Base-by-base conservation (phyloP, 192 early-diverging fungal genomes). In the Obelidium mucronatum region DNA sequence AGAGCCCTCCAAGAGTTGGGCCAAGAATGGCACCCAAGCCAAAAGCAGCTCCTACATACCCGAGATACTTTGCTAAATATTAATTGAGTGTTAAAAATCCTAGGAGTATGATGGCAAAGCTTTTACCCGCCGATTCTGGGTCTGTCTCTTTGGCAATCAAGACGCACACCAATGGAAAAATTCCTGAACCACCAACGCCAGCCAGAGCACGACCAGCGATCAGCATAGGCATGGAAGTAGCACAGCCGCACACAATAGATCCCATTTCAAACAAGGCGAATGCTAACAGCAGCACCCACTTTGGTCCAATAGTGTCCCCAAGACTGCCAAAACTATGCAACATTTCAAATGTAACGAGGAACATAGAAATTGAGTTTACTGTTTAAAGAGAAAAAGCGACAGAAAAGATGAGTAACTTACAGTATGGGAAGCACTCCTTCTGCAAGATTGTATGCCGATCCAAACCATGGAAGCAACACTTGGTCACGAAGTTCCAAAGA, bases 1-100 rank as follows among this genome's bases (percentile, higher is more conserved):
- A 91, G 8, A 89, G 73, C 36, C 95, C 95, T 56, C 95, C 95
- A 19, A 94, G 58, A 5, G 94, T 79, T 0, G 95, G 93, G n/a
- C 94, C 95, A 5, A 93, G 59, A 2, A 93, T 88, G 11, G 90
- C 88, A 8, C 90, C 89, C 51, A 94, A 55, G 5, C 90, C 91
- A 85, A 93, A 91, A 0, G 90, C 90, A 60, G 86, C 91, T 31
- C 93, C 92, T n/a, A 93, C 89, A 36, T 94, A 69, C 17, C 91
- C 87, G 76, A 93, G 89, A 74, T 92, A 94, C 75, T 92, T 94
- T 35, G 92, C 92, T 88, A 51, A 22, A 51, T 58, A 15, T 48
- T 6, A 6, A 19, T 48, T 19, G 19, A 15, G 19, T 15, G 19
- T 48, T 48, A 48, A 19, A 48, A 48, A 48, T 19, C 19, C 8